Evolutionary conservation across 352 stramenopile species (phyloP), one percentile per base, ranked within the genome.

Genomic region (Phytophthora meadii): DNA sequence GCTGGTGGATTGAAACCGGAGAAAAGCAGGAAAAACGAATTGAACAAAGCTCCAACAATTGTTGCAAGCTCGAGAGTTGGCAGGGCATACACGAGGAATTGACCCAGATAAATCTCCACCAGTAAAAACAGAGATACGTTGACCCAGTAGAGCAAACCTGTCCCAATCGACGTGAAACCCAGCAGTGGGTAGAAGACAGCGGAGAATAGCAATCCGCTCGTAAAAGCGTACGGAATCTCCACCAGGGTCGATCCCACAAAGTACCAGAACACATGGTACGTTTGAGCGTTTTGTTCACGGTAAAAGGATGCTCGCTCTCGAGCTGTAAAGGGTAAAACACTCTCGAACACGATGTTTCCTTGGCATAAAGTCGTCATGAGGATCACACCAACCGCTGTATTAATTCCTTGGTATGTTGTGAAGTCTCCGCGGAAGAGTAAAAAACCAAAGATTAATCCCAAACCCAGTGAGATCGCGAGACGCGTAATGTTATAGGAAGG

Each of bases 401-500:
- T 87, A 5, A 79, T 66, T n/a, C 78, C 79, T 50, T 81, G 68
- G 54, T 81, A 90, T 10, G 73, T 76, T 30, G 51, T 60, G 46
- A 73, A 88, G 27, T 86, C 61, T 34, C 50, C 41, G 30, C 66
- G 40, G 15, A 76, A 4, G 28, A 90, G 95, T 15, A 94, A 65
- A 0, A 92, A 74, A 0, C 77, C 74, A 37, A 98, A 92, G 0
- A 98, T 54, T 3, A 97, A 44, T 11, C 81, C 90, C 7, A 97
- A 82, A 12, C 90, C 61, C 24, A 83, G 32, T 37, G 80, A 89
- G 11, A 97, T 77, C 15, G 92, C 59, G 1, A 93, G 48, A 0
- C 94, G 81, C 2, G 88, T 87, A 14, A 88, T 58, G 67, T 94
- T 97, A 70, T 97, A 98, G 48, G 81, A 81, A 28, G 92, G 86